Conservation (phyloP, 805 yeast genomes). For the Teunomyces stri region DNA sequence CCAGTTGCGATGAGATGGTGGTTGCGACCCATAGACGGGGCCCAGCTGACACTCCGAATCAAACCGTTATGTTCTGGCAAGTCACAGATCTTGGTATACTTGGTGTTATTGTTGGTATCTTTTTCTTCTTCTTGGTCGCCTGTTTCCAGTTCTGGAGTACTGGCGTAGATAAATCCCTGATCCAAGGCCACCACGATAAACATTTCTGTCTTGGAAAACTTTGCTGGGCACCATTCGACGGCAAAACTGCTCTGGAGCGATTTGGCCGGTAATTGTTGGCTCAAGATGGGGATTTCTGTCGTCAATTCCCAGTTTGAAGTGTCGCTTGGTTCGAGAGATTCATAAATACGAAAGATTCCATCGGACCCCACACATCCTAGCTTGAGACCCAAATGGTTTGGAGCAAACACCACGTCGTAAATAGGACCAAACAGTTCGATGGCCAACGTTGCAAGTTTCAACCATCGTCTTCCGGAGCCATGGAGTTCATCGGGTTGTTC, state of each 20-base stretch:
- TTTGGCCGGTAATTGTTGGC: slow-evolving; percentile 66
- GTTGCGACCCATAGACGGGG: slow-evolving; percentile 91
- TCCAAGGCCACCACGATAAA: slow-evolving; percentile 82
- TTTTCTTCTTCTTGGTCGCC: slow-evolving; percentile 1
- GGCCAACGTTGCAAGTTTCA: slow-evolving; percentile 67
- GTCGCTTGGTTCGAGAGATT: slow-evolving; percentile 87
- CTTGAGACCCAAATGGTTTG: slow-evolving; percentile 75
- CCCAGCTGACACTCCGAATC: slow-evolving; percentile 91
- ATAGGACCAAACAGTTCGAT: slow-evolving; percentile 83
- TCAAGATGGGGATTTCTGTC: slow-evolving; percentile 64
- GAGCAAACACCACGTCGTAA: slow-evolving; percentile 88
- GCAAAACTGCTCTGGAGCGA: slow-evolving; percentile 84
- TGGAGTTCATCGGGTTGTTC: slow-evolving; percentile 76
- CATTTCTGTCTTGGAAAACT: slow-evolving; percentile 70
- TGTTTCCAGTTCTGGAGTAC: slow-evolving; percentile 6
- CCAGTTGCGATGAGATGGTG: slow-evolving; percentile 91
- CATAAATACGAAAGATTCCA: slow-evolving; percentile 81
- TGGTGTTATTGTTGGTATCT: slow-evolving; percentile 20
- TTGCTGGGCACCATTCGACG: slow-evolving; percentile 87
- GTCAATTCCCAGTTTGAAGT: slow-evolving; percentile 77
- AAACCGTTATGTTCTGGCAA: slow-evolving; percentile 84
- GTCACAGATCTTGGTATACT: slow-evolving; percentile 55
- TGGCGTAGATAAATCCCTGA: slow-evolving; percentile 73
- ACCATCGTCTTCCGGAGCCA: slow-evolving; percentile 85
- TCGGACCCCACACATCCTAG: slow-evolving; percentile 88